Base-by-base conservation (phyloP, 371 early-diverging fungal species). In the Enterospora canceri region DNA sequence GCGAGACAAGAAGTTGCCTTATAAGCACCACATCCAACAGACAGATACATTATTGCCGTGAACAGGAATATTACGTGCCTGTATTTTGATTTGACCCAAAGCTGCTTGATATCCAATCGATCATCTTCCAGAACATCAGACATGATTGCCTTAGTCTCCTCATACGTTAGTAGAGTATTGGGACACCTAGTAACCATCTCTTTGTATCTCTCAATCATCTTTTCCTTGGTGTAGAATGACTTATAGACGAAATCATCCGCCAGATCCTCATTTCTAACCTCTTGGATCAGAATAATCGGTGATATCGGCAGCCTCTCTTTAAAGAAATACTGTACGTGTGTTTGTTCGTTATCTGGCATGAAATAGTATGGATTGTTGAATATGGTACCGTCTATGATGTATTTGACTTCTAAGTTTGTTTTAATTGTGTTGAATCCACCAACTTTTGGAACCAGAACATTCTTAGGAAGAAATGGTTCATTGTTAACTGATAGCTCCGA, bases 311-410 rank as follows among this genome's bases (percentile, higher is more conserved):
- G 33, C 4, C 58, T 53, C 15, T 58, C 40, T 33, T 66, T 67
- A n/a, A 64, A 34, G 15, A 77, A 49, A 35, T 71, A 40, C 16
- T 66, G 55, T 31, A n/a, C 31, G 28, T 61, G 49, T 18, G 65
- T 63, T 33, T 48, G 74, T 34, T 61, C 29, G 12, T 76, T 71
- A 12, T 56, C 56, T 12, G 75, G 72, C 64, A 65, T 67, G 24
- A 54, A 59, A 18, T 16, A 26, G 68, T 72, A 62, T 15, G 77
- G 77, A 56, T 68, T 71, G 19, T 65, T 24, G 24, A 76, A 67
- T 19, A 80, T 54, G 1, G 78, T 78, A 23, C 65, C 67, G 58
- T 76, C 71, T 19, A 78, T 54, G 28, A 80, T 65, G n/a, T 72
- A 62, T 33, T 77, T 65, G 18, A 70, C 30, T 26, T 60, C 64